phyloP scores from a whole-genome alignment of 2,329 filamentous ascomycete genomes.

The Neoscytalidium dimidiatum region DNA sequence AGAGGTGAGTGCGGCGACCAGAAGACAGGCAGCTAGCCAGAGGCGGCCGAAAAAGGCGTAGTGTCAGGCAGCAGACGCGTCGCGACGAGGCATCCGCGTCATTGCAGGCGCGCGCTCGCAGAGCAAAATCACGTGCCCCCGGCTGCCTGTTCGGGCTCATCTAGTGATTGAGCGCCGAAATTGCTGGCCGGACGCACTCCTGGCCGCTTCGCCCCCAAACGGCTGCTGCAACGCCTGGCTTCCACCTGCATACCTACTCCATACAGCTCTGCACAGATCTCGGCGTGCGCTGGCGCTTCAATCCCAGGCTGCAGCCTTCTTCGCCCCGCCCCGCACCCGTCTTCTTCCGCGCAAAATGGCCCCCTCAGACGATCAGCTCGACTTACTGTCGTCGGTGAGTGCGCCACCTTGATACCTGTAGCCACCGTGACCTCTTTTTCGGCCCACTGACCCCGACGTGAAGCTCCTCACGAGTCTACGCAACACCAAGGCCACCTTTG shows the following conservation, averaged over 20 bases:
- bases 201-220: not conserved
- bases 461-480: conserved; percentile 38
- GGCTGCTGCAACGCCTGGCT: not conserved
- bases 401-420: too few species aligned
- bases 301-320: not conserved
- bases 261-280: not conserved
- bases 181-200: not conserved
- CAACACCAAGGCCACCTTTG: conserved; percentile 37
- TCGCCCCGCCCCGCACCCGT: not conserved
- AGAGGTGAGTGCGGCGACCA: not conserved
- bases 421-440: too few species aligned
- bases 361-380: conserved; percentile 2
- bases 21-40: not conserved
- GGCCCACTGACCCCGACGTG: conserved; percentile 2
- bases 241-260: not conserved
- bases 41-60: not conserved
- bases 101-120: not conserved
- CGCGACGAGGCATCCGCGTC: not conserved
- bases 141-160: not conserved
- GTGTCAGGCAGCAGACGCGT: conserved; percentile 5
- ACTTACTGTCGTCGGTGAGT: conserved; percentile 9
- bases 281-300: not conserved
- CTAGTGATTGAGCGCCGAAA: conserved; percentile 1
- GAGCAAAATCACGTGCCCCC: conserved; percentile 6
- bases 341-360: not conserved